These are phyloP conservation scores for Suillus decipiens DNA, from an alignment of 768 basidiomycete species.

Conservation along the genomic window DNA sequence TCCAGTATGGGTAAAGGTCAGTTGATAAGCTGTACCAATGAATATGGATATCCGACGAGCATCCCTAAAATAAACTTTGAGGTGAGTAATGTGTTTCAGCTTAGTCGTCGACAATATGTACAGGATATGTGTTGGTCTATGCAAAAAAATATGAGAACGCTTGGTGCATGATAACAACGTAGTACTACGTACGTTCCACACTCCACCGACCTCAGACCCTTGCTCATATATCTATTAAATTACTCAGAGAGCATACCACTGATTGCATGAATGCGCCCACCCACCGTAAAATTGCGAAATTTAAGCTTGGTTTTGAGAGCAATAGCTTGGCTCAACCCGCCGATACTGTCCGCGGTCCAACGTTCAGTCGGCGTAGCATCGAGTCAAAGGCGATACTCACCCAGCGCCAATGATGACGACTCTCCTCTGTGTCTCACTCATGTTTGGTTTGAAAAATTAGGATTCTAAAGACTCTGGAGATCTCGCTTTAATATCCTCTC, in stretches of 20 bases:
- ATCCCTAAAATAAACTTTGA: not conserved
- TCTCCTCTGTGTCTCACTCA: slow-evolving; percentile 10
- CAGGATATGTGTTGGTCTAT: slow-evolving; percentile 32
- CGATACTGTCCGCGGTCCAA: not conserved
- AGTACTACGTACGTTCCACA: slow-evolving; percentile 54
- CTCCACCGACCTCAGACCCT: slow-evolving; percentile 46
- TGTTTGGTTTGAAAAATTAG: not conserved
- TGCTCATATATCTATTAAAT: slow-evolving; percentile 49
- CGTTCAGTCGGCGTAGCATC: not conserved
- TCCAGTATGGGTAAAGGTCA: not conserved
- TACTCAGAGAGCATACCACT: not conserved
- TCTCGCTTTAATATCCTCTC: not conserved
- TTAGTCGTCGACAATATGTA: not conserved
- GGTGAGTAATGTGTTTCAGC: not conserved
- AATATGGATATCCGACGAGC: not conserved
- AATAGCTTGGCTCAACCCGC: not conserved
- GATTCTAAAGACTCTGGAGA: not conserved
- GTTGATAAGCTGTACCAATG: slow-evolving; percentile 2
- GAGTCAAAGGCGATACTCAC: slow-evolving; percentile 8
- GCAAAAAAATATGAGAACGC: not conserved
- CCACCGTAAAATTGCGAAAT: slow-evolving; percentile 23
- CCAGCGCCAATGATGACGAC: slow-evolving; percentile 27
- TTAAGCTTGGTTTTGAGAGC: not conserved
- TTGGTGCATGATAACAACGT: slow-evolving; percentile 8
- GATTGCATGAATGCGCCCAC: slow-evolving; percentile 18